Base-by-base conservation (phyloP, 2,329 filamentous ascomycete genomes). In the Aspergillus floridensis region DNA sequence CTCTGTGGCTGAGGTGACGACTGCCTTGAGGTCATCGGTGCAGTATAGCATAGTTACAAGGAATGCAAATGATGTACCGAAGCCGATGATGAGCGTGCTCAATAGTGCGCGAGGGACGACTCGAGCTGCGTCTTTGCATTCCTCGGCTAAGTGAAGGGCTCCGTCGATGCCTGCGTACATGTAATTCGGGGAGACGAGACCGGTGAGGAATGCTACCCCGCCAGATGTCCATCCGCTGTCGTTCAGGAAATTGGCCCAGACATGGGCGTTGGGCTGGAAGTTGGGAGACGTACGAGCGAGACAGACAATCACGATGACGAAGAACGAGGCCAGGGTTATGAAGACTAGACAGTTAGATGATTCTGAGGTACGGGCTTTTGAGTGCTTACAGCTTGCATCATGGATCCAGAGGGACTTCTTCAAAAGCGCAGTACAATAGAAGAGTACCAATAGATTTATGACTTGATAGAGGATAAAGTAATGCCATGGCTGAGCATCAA, bases 141-240 rank as follows among this genome's bases (percentile, higher is more conserved):
- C 74, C 63, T 77, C 74, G 3, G 70, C 69, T 53, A 75, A 69
- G 64, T 75, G 74, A n/a, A 70, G 63, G 10, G 68, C 69, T 10
- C 66, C 68, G 48, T 75, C 72, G 19, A 63, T 54, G 0, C 76
- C 75, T 6, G 70, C 71, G 63, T 72, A 77, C 56, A 76, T 75
- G 59, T 72, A 78, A 24, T 73, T 74, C 0, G 75, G 70, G 26
- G 73, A 74, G 12, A 75, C 65, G 5, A 80, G 66, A 0, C 77
- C 77, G 0, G 73, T 79, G 5, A 79, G 66, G 52, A 77, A 79
- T 29, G 71, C 72, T 11, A 76, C 60, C 7, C 76, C 77, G 12
- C 53, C 46, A 2, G 65, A n/a, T n/a, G 11, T 41, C 32, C 16
- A 41, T 16, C 16, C 38, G 5, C 38, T 41, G 38, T 16, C 38